phyloP scores from a whole-genome alignment of 768 basidiomycete genomes.

The Tylopilus intermedius region DNA sequence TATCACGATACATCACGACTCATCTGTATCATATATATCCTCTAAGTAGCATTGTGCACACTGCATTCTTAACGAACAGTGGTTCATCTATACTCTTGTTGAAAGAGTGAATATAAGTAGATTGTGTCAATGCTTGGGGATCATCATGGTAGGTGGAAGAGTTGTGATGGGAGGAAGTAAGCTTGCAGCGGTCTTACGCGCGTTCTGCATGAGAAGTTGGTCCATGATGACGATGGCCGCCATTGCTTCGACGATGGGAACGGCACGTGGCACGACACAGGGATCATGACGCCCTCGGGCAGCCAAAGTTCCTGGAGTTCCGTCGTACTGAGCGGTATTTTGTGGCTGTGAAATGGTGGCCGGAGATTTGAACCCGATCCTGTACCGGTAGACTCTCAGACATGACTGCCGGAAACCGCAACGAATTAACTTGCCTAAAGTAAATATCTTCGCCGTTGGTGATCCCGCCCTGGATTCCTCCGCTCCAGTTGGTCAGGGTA shows the following conservation, averaged over 20 bases:
- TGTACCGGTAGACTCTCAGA: conserved; percentile 30
- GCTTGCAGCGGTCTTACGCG: conserved; percentile 66
- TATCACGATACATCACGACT: not conserved
- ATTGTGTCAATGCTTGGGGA: conserved; percentile 39
- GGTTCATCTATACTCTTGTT: conserved; percentile 1
- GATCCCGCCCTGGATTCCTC: conserved; percentile 96
- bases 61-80: not conserved
- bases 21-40: conserved; percentile 13
- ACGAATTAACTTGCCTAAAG: conserved; percentile 63
- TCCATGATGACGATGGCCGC: conserved; percentile 95
- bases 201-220: conserved; percentile 82
- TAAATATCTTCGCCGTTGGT: conserved; percentile 97
- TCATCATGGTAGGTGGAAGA: conserved; percentile 89
- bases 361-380: conserved; percentile 96
- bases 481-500: conserved; percentile 92
- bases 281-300: conserved; percentile 95
- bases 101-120: not conserved
- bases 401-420: not conserved
- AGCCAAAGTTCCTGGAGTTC: conserved; percentile 80
- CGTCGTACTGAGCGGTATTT: conserved; percentile 88
- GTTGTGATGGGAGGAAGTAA: conserved; percentile 82
- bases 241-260: conserved; percentile 98
- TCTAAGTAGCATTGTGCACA: conserved; percentile 7
- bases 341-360: conserved; percentile 95
- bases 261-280: conserved; percentile 94